Base-by-base conservation (phyloP, 169 alveolate species). In the Eimeria nieschulzi region DNA sequence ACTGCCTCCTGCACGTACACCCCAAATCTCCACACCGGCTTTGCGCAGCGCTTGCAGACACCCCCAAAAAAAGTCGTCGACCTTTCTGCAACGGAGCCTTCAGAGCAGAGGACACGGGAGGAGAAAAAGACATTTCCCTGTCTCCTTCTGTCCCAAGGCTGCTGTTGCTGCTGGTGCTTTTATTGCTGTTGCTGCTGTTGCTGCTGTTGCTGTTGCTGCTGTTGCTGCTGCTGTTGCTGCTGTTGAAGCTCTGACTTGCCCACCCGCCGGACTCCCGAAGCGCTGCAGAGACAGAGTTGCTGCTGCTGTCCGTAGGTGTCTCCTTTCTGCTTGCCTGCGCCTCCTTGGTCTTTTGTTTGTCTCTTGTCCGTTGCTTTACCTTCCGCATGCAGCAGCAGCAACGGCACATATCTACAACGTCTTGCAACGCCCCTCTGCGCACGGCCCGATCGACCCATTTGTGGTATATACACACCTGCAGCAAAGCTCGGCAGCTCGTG, bases 331-430 rank as follows among this genome's bases (percentile, higher is more conserved):
- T 33, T 33, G 46, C 3, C 46, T 33, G 46, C 46, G 46, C 3
- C 46, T 33, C 46, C 46, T 33, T 33, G 5, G 17, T 23, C 25
- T 66, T 0, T 33, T 66, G 75, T 66, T 9, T 66, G 56, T n/a
- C n/a, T 39, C 55, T 21, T 71, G 0, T 0, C 80, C 6, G 56
- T 39, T 33, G 80, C 56, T 23, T 39, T 21, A 6, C 2, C 68
- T 33, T 71, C n/a, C 80, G 5, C 56, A 71, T 21, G 55, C 80
- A 71, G 80, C 80, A 33, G 80, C 80, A 71, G 80, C 80, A 71
- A 53, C 80, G 15, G 56, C 80, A 71, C 56, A 23, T 9, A 21
- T 71, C 80, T 0, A 15, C 80, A 7, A 71, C 19, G 56, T 71
- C 80, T 15, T 71, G 80, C 17, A 71, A 55, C 55, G 80, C 55